Evolutionary conservation across 345 rosid genomes (phyloP).

Genomic region (Cardamine resedifolia): DNA sequence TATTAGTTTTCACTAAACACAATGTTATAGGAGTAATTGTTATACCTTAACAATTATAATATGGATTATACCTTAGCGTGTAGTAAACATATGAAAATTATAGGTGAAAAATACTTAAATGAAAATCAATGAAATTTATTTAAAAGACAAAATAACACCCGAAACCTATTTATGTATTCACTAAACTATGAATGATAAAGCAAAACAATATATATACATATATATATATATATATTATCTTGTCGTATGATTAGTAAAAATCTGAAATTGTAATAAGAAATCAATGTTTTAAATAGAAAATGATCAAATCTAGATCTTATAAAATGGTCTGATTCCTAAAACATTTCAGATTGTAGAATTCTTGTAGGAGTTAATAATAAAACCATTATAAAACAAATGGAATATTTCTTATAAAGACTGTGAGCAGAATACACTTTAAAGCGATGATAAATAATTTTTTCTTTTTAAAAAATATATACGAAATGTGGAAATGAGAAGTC

Average conservation of each 20-base stretch:
- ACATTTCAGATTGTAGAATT: not conserved
- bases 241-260: not conserved
- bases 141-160: not conserved
- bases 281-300: not conserved
- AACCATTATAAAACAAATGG: constrained; percentile 6
- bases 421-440: not conserved
- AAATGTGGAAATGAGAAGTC: constrained; percentile 38
- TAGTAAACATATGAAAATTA: not conserved
- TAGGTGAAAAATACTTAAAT: not conserved
- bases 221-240: not conserved
- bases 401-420: not conserved
- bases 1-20: not conserved
- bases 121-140: not conserved
- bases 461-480: not conserved
- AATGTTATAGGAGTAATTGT: no score
- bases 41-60: no score
- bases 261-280: not conserved
- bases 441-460: not conserved
- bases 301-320: not conserved
- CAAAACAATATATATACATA: not conserved
- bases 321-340: not conserved
- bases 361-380: not conserved
- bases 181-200: not conserved
- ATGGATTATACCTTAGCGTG: not conserved
- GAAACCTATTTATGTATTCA: no score